Base-by-base conservation (phyloP, 805 yeast species). In the Pichia gijzeniarum region DNA sequence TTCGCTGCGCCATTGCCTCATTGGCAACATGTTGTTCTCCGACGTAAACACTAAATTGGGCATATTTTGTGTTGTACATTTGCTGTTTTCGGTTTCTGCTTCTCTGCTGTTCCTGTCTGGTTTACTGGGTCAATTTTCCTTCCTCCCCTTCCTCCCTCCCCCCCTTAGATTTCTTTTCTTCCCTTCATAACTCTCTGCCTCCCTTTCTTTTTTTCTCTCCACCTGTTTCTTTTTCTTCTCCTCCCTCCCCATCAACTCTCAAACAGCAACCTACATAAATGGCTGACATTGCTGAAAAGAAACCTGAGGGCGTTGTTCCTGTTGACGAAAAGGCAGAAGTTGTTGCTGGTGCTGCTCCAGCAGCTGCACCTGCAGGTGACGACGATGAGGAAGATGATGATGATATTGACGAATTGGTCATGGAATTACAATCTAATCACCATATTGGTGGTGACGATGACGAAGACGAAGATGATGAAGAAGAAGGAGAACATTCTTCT, bases 371-470 rank as follows among this genome's bases (percentile, higher is more conserved):
- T 8, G 17, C 9, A 5, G 34, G 39, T 36, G 72, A 54, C 38
- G 75, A 60, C 21, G 75, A 63, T n/a, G 77, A 70, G 19, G 82
- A 74, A 32, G 80, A 74, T 39, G 40, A 37, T 14, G 22, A 53
- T 38, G 84, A 80, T 59, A 79, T 80, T 53, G 85, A 80, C 55
- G 84, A 80, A 64, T 77, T 82, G 65, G 77, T 82, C 56, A 74
- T 77, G 53, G 95, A 87, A 61, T 74, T 87, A 60, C 95, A 86
- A 71, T 79, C 84, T 49, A 69, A 80, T 67, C 73, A 71, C 53
- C 78, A 74, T 56, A 58, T 41, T 33, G 52, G 28, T 16, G 75
- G 59, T 35, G 77, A 68, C 2, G 80, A 70, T 1, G 79, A 68
- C 2, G 80, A 71, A 28, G 78, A 69, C 36, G 19, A 35, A 3